These are phyloP conservation scores for Hylodesmum podocarpum DNA, from an alignment of 306 rosid genomes.

Conservation along the genomic window DNA sequence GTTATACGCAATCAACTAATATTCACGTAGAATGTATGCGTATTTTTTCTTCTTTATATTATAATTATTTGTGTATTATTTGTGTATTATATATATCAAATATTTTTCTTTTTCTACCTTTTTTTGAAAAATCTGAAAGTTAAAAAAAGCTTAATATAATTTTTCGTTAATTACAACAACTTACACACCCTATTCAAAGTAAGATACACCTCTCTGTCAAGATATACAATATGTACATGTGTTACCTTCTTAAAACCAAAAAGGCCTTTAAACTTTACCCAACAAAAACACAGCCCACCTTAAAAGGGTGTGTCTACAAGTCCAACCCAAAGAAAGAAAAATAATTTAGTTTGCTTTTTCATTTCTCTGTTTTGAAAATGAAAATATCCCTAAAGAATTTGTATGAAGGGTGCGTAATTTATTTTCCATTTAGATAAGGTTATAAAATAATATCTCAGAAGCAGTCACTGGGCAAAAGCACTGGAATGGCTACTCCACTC, in stretches of 20 bases:
- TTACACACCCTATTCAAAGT: too few relatives aligned
- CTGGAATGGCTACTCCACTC: constrained; percentile 67
- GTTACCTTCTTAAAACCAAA: neutral
- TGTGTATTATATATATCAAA: too few relatives aligned
- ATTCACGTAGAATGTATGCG: too few relatives aligned
- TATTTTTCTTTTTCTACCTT: too few relatives aligned
- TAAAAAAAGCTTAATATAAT: too few relatives aligned
- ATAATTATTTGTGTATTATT: too few relatives aligned
- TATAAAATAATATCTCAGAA: neutral
- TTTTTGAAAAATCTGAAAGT: too few relatives aligned
- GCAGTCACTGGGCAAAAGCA: neutral
- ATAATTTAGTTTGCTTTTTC: neutral
- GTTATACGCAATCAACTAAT: too few relatives aligned
- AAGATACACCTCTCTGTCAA: too few relatives aligned
- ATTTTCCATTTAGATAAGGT: constrained; percentile 36
- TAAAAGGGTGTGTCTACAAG: neutral
- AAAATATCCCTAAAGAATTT: neutral
- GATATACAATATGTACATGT: too few relatives aligned
- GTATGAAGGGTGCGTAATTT: neutral
- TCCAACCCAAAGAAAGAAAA: neutral
- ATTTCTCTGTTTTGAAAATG: neutral
- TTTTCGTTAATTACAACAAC: too few relatives aligned
- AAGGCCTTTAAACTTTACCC: neutral
- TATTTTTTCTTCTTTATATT: too few relatives aligned
- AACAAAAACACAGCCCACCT: neutral